Percentiles rank a stretch among this genome's conserved stretches.
phyloP scores from a whole-genome alignment of 768 basidiomycete genomes.

The Auriscalpium vulgare region DNA sequence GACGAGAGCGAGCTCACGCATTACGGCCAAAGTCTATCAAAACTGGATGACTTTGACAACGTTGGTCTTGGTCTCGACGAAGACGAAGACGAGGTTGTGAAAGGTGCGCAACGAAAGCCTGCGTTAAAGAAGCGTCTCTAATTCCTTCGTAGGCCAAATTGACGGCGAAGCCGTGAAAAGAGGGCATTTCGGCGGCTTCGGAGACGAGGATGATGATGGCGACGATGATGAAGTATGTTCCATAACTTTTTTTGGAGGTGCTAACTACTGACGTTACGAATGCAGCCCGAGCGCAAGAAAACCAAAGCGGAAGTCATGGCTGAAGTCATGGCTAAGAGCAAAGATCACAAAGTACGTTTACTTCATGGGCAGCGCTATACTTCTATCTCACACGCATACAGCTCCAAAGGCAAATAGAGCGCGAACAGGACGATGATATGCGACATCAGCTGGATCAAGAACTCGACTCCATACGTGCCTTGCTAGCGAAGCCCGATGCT shows the following conservation, averaged over 20 bases:
- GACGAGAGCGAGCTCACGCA: constrained; percentile 89
- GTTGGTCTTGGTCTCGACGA: constrained; percentile 50
- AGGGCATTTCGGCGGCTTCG: constrained; percentile 84
- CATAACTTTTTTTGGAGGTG: neutral
- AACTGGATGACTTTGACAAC: constrained; percentile 77
- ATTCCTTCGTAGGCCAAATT: constrained; percentile 46
- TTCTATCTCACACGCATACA: constrained; percentile 23
- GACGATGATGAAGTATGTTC: constrained; percentile 35
- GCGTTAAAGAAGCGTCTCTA: too few relatives aligned
- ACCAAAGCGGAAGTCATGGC: constrained; percentile 96
- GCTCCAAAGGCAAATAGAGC: constrained; percentile 84
- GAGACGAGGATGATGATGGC: constrained; percentile 53
- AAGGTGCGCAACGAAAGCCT: neutral
- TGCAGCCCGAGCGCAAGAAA: constrained; percentile 76
- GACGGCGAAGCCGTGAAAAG: constrained; percentile 56
- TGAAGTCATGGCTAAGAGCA: constrained; percentile 96
- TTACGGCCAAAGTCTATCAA: constrained; percentile 83
- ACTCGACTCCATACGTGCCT: constrained; percentile 68
- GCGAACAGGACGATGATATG: constrained; percentile 76
- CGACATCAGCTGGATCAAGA: constrained; percentile 86
- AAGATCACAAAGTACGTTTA: constrained; percentile 74
- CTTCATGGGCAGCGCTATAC: neutral
- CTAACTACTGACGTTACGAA: neutral
- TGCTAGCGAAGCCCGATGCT: constrained; percentile 55
- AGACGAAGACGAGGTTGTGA: constrained; percentile 40